These are phyloP conservation scores for Ajuga reptans DNA, from an alignment of 305 asterid genomes.

Conservation along the genomic window DNA sequence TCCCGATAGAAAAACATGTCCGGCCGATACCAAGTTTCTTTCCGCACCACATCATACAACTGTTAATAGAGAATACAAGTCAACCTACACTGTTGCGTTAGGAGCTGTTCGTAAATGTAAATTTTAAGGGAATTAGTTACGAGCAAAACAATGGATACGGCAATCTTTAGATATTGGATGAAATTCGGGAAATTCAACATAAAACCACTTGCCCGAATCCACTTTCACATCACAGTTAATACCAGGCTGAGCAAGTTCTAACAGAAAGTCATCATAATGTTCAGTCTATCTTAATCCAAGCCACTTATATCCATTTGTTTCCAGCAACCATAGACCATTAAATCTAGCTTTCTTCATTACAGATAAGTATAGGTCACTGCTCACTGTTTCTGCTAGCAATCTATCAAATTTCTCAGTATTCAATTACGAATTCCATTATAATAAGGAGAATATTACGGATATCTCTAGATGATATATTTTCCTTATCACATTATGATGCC, in stretches of 20 bases:
- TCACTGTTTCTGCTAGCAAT: neutral
- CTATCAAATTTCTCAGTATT: neutral
- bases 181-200: neutral
- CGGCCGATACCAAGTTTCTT: conserved; percentile 84
- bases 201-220: neutral
- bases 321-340: neutral
- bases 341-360: neutral
- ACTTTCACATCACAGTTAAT: neutral
- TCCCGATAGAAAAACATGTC: conserved; percentile 91
- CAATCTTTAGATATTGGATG: neutral
- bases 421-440: neutral
- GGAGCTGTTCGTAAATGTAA: neutral
- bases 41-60: conserved; percentile 70
- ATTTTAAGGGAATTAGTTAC: neutral
- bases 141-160: neutral
- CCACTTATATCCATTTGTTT: neutral
- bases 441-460: no score
- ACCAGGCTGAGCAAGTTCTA: neutral
- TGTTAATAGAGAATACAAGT: conserved; percentile 23
- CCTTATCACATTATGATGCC: no score
- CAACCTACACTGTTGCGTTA: neutral
- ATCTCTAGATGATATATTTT: no score
- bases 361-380: neutral
- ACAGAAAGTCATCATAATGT: neutral
- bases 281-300: neutral